Percentiles rank a stretch among this genome's conserved stretches.
Conservation (phyloP, 805 yeast genomes). For the Kregervanrija fluxuum region DNA sequence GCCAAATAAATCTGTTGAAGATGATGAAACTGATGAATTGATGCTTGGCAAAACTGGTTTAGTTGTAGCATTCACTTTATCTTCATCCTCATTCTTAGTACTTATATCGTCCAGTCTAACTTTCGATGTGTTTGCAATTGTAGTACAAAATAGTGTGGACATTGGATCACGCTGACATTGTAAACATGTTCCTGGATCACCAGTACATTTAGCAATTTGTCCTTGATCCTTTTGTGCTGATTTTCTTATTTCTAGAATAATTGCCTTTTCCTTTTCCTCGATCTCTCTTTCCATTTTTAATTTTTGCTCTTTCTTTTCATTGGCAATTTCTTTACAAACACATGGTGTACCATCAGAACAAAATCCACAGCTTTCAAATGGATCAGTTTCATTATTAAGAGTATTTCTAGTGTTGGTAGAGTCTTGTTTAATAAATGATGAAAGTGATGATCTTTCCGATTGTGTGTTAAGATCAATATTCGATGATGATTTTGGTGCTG, state of each 20-base stretch:
- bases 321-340: conserved; percentile 75
- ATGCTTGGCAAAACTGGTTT: no score
- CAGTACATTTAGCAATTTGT: conserved; percentile 53
- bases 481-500: no score
- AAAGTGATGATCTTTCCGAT: no score
- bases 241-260: conserved; percentile 6
- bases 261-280: conserved; percentile 9
- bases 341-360: conserved; percentile 91
- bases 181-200: conserved; percentile 80
- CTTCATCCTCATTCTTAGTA: no score
- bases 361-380: conserved; percentile 78
- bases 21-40: neutral
- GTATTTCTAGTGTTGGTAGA: conserved; percentile 9
- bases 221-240: conserved; percentile 8
- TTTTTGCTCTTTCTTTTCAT: conserved; percentile 30
- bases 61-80: no score
- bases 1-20: conserved; percentile 2
- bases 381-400: conserved; percentile 15
- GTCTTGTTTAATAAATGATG: neutral
- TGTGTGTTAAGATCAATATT: no score
- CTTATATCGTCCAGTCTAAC: neutral
- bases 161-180: conserved; percentile 84
- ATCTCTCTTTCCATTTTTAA: conserved; percentile 9
- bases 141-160: conserved; percentile 83
- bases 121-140: conserved; percentile 44